These are phyloP conservation scores for Centrapalus pauciflorus DNA, from an alignment of 129 eudicot species.

Conservation along the genomic window DNA sequence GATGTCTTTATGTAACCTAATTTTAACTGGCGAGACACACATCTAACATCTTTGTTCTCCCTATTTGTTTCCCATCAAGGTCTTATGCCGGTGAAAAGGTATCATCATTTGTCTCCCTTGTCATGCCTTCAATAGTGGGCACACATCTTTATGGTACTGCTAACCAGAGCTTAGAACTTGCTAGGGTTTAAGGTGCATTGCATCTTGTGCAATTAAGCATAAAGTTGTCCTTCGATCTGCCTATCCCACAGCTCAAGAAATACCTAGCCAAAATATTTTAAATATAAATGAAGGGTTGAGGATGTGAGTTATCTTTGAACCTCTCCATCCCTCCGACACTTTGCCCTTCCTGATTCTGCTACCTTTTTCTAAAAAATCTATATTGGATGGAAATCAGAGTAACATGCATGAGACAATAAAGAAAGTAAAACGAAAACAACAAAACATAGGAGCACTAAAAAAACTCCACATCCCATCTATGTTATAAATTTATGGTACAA, in stretches of 20 bases:
- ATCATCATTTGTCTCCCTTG: not conserved
- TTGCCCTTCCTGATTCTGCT: not conserved
- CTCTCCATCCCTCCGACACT: not conserved
- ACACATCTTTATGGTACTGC: not conserved
- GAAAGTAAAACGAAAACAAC: slow-evolving; percentile 2
- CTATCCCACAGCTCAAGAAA: slow-evolving; percentile 1
- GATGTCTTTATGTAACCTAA: not conserved
- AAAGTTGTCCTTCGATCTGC: slow-evolving; percentile 5
- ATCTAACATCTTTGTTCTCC: not conserved
- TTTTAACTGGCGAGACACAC: not conserved
- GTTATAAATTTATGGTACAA: not conserved
- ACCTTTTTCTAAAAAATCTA: not conserved
- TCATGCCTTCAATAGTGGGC: not conserved
- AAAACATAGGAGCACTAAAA: slow-evolving; percentile 10
- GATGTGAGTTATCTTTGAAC: not conserved
- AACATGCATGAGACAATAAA: slow-evolving; percentile 10
- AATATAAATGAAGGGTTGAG: not conserved
- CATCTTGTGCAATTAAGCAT: not conserved
- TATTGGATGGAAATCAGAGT: slow-evolving; percentile 16
- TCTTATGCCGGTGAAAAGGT: not conserved
- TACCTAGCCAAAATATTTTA: not conserved
- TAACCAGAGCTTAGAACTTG: not conserved
- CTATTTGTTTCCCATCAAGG: not conserved
- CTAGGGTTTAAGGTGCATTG: not conserved
- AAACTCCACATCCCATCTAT: not conserved